Base-by-base conservation (phyloP, 2,329 filamentous ascomycete species). In the Aspergillus melleus region DNA sequence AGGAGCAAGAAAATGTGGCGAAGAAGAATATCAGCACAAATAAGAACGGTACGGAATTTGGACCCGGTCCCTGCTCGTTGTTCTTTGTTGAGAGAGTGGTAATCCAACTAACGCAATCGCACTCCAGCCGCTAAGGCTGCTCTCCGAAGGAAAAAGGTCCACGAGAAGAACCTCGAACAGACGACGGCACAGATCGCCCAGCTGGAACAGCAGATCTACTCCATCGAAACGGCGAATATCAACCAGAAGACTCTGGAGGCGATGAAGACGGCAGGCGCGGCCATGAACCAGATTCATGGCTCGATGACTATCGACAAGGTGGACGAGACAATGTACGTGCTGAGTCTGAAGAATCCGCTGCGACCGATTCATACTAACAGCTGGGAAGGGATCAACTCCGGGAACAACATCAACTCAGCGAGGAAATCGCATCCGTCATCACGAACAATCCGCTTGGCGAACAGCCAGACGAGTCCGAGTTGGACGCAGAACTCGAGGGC, bases 181-280 rank as follows among this genome's bases (percentile, higher is more conserved):
- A 98, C 94, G 1, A 85, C 87, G 61, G 87, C 90, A 32, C 94
- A 98, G 79, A 96, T 98, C 72, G 87, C 88, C 70, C 96, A 95
- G 22, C 84, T 99, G 49, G 95, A 99, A 77, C 90, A 93, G 73
- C 92, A 99, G 77, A 96, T 98, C 73, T 95, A 95, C 77, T 89
- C 91, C 61, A 98, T 99, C 81, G 95, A 99, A 79, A 92, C 93
- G 52, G 95, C 95, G 63, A 99, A 98, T 76, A 97, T 99, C 82
- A 99, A 99, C 83, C 89, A 94, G 79, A 93, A 97, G 83, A 99
- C 95, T 12, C 83, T 98, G 65, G 86, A 89, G 67, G 94, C 93
- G 8, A 97, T 99, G 92, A 89, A 96, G 85, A 89, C 89, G 74
- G 94, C 95, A 11, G 88, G 91, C 66, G 81, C 88, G 62, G 95